Conservation (phyloP, 495 filamentous ascomycete species). For the Penicillium pulvis region DNA sequence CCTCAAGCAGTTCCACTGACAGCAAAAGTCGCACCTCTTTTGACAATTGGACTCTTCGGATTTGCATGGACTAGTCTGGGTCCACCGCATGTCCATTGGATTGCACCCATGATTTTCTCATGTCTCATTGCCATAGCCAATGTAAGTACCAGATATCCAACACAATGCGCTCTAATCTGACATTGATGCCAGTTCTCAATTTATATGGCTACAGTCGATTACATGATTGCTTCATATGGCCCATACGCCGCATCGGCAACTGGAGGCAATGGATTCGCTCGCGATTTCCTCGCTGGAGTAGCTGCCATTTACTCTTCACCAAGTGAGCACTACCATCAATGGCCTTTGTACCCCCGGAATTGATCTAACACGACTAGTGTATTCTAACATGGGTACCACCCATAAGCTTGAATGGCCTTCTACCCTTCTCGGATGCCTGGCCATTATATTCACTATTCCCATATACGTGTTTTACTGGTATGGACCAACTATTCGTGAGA, state of each 20-base stretch:
- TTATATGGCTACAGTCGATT: slow-evolving; percentile 83
- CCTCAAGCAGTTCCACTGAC: slow-evolving; percentile 1
- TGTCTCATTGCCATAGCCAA: slow-evolving; percentile 67
- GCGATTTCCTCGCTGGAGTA: slow-evolving; percentile 50
- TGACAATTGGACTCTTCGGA: slow-evolving; percentile 68
- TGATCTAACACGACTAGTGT: slow-evolving; percentile 25
- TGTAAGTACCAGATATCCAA: slow-evolving; percentile 12
- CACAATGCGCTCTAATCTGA: not conserved
- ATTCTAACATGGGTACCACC: slow-evolving; percentile 34
- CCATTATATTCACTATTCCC: slow-evolving; percentile 48
- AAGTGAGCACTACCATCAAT: slow-evolving; percentile 20
- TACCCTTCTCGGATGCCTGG: slow-evolving; percentile 44
- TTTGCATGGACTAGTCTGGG: slow-evolving; percentile 69
- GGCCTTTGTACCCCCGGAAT: not conserved
- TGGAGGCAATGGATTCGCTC: slow-evolving; percentile 64
- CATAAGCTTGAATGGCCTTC: slow-evolving; percentile 42
- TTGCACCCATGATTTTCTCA: slow-evolving; percentile 61
- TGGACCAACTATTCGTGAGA: slow-evolving; percentile 44
- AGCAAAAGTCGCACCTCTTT: slow-evolving; percentile 55
- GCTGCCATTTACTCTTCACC: slow-evolving; percentile 52
- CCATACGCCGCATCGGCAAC: slow-evolving; percentile 79
- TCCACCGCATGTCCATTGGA: slow-evolving; percentile 63
- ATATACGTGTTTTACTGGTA: slow-evolving; percentile 55
- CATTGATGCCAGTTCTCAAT: slow-evolving; percentile 52
- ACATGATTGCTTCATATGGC: slow-evolving; percentile 80